These are phyloP conservation scores for Adansonia grandidieri DNA, from an alignment of 441 rosid species.

Conservation along the genomic window DNA sequence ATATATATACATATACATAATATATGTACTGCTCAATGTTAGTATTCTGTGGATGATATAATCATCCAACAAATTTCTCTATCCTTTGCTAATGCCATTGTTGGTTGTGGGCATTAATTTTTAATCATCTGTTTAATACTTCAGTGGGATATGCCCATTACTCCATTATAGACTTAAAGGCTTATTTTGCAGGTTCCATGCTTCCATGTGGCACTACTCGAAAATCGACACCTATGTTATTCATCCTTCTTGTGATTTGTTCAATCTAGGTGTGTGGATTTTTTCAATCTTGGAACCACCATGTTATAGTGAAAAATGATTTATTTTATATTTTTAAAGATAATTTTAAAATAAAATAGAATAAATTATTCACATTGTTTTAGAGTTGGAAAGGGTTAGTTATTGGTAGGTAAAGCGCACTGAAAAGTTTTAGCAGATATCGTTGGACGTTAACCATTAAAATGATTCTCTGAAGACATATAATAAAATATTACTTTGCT, in stretches of 20 bases:
- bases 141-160: constrained; percentile 26
- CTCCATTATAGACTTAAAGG: background rate
- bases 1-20: too few relatives aligned
- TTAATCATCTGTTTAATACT: background rate
- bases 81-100: constrained; percentile 18
- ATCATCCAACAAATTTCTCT: constrained; percentile 22
- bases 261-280: background rate
- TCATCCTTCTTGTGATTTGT: background rate
- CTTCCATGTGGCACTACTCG: background rate
- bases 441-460: constrained; percentile 5
- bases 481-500: background rate
- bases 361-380: background rate
- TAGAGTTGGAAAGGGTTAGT: background rate
- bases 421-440: constrained; percentile 4
- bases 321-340: background rate
- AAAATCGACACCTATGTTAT: background rate
- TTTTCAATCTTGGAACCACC: too few relatives aligned
- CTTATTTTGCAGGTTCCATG: background rate
- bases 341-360: background rate
- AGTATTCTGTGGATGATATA: constrained; percentile 11
- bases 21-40: background rate
- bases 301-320: too few relatives aligned
- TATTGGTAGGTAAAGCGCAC: background rate
- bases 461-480: background rate
- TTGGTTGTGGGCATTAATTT: constrained; percentile 17